Percentiles rank a stretch among this genome's conserved stretches.
phyloP scores from a whole-genome alignment of 2,329 filamentous ascomycete species.

The Neopestalotiopsis sp. region DNA sequence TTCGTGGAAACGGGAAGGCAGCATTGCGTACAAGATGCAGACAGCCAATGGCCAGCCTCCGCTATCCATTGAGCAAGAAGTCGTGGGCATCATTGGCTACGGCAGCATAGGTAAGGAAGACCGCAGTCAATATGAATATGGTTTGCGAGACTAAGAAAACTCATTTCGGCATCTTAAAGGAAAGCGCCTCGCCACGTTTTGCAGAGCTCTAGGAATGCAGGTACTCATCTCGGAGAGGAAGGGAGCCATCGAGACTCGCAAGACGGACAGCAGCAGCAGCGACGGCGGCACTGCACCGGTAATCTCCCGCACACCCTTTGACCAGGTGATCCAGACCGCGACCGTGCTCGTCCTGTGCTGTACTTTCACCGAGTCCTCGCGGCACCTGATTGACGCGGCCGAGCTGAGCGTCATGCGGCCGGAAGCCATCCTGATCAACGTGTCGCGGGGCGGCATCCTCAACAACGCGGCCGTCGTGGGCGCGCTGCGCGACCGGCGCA shows the following conservation, averaged over 20 bases:
- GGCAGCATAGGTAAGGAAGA: slow-evolving; percentile 26
- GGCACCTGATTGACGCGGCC: slow-evolving; percentile 26
- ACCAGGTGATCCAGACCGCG: slow-evolving; percentile 24
- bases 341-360: slow-evolving; percentile 31
- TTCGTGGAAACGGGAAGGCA: slow-evolving; percentile 27
- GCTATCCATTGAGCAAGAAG: slow-evolving; percentile 26
- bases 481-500: slow-evolving; percentile 32
- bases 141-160: background rate
- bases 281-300: no score
- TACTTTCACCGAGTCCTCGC: slow-evolving; percentile 20
- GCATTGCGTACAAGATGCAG: slow-evolving; percentile 26
- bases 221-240: slow-evolving; percentile 31
- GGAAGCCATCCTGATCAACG: slow-evolving; percentile 29
- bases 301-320: slow-evolving; percentile 25
- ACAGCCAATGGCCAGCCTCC: slow-evolving; percentile 25
- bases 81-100: slow-evolving; percentile 28
- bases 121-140: background rate
- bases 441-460: slow-evolving; percentile 30
- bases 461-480: slow-evolving; percentile 26
- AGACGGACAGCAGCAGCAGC: background rate
- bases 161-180: no score
- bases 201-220: slow-evolving; percentile 30
- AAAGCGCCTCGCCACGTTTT: slow-evolving; percentile 27
- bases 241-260: background rate
- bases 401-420: slow-evolving; percentile 29